Evolutionary conservation across 2,329 filamentous ascomycete genomes (phyloP).

Genomic region (Diaporthe aspalathi): DNA sequence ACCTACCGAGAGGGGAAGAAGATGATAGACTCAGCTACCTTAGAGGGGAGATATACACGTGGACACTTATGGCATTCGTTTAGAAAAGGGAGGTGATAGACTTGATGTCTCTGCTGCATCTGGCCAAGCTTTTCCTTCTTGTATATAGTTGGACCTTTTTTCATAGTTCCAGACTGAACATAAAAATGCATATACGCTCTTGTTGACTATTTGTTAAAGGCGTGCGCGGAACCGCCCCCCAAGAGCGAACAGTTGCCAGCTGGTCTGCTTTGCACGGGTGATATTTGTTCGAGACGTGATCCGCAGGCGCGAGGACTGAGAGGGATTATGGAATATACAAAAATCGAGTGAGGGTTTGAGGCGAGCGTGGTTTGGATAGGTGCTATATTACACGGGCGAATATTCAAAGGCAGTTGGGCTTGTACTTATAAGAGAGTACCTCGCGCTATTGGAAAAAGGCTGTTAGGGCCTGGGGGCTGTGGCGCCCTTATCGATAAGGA

Average conservation of each 20-base stretch:
- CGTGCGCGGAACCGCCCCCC: too few species aligned
- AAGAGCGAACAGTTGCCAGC: too few species aligned
- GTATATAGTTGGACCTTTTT: conserved; percentile 19
- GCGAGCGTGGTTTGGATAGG: too few species aligned
- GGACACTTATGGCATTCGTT: background rate
- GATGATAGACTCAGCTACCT: conserved; percentile 19
- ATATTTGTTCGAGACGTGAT: background rate
- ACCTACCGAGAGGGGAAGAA: background rate
- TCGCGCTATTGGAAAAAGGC: too few species aligned
- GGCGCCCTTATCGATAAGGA: too few species aligned
- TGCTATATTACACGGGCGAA: too few species aligned
- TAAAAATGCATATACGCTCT: conserved; percentile 19
- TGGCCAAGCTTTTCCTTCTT: conserved; percentile 26
- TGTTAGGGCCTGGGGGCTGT: too few species aligned
- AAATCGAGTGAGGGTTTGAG: too few species aligned
- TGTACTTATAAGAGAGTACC: too few species aligned
- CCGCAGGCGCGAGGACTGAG: too few species aligned
- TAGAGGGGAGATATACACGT: conserved; percentile 1
- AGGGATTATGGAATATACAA: too few species aligned
- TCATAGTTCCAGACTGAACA: background rate
- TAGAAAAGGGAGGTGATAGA: conserved; percentile 20
- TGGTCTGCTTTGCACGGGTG: background rate
- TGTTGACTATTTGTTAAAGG: background rate
- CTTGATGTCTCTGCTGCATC: conserved; percentile 23
- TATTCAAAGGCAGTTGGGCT: too few species aligned